Evolutionary conservation across 23 red algal genomes (phyloP).

Genomic region (Gracilaria vermiculophylla): DNA sequence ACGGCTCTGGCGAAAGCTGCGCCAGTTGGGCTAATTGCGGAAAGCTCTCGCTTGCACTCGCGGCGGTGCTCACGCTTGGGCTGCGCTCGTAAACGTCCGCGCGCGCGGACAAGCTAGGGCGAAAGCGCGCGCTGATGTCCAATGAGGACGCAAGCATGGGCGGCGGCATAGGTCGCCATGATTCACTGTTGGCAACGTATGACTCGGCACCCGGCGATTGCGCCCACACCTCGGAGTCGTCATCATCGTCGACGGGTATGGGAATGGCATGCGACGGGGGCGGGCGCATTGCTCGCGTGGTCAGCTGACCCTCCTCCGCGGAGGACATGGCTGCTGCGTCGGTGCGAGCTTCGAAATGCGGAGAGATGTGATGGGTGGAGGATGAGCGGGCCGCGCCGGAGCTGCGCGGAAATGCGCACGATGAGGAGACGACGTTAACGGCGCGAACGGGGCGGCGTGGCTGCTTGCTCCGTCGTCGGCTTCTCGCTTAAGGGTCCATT

Average conservation of each 20-base stretch:
- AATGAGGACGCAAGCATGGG: constrained; percentile 61
- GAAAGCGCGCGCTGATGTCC: constrained; percentile 36
- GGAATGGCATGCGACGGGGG: constrained; percentile 6
- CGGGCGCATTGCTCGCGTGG: not conserved
- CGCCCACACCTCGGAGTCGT: constrained; percentile 5
- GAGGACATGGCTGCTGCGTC: not conserved
- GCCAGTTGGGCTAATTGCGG: not conserved
- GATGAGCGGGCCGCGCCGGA: no score
- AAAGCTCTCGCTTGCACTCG: not conserved
- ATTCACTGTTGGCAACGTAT: constrained; percentile 33
- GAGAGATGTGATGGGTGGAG: no score
- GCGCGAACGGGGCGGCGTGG: not conserved
- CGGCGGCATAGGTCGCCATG: constrained; percentile 59
- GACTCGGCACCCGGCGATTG: constrained; percentile 34
- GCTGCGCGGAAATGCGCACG: not conserved
- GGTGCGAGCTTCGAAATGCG: no score
- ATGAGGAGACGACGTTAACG: not conserved
- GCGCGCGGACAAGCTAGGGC: constrained; percentile 20
- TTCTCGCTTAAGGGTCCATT: not conserved
- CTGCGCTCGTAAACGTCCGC: not conserved
- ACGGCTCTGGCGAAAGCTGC: not conserved
- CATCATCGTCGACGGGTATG: constrained; percentile 12
- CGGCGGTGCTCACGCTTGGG: not conserved
- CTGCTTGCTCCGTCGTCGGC: not conserved
- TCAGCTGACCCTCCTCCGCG: not conserved